Evolutionary conservation across 139 green algal species (phyloP), one percentile per base, ranked within the genome.

Genomic region (Pleodorina starrii): DNA sequence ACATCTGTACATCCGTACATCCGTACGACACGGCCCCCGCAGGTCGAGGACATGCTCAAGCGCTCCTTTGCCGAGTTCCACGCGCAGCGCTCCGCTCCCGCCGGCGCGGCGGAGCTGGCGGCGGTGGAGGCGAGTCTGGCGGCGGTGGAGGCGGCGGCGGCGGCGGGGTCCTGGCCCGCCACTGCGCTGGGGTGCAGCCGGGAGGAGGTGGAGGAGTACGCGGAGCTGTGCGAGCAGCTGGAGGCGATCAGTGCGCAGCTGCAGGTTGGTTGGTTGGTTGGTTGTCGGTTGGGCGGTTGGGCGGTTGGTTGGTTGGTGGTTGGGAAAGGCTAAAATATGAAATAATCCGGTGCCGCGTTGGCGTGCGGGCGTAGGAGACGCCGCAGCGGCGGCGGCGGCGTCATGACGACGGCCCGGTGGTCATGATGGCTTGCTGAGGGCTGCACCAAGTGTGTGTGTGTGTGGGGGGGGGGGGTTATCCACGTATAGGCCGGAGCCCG

Each of bases 41-140:
- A 97, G 93, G 96, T 99, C 76, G 97, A 99, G 91, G 98, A 99
- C 93, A 99, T 99, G 98, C 83, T 99, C 68, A 96, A 96, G 91
- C 93, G 97, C 48, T 96, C 90, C 46, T 99, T 99, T 94, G 96
- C 96, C 0, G 98, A 99, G 95, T 98, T 98, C 90, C 94, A 97
- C 38, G 95, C 97, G 7, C 97, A 99, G 93, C 89, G 92, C 11
- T 81, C 91, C 5, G 90, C 95, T 51, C 97, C 97, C 71, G 73
- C 87, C 80, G 88, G 87, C 27, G 84, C 92, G 66, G 81, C 91
- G 29, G 90, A 91, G 63, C 90, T 99, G 81, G 90, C 86, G 66
- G 48, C 71, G 32, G 86, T 93, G 35, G 91, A 96, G 85, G 43
- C 40, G 23, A 76, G 82, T 27, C 92, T 99, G 83, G 76, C 38